phyloP scores from a whole-genome alignment of 306 rosid genomes.

The Leucaena leucocephala region DNA sequence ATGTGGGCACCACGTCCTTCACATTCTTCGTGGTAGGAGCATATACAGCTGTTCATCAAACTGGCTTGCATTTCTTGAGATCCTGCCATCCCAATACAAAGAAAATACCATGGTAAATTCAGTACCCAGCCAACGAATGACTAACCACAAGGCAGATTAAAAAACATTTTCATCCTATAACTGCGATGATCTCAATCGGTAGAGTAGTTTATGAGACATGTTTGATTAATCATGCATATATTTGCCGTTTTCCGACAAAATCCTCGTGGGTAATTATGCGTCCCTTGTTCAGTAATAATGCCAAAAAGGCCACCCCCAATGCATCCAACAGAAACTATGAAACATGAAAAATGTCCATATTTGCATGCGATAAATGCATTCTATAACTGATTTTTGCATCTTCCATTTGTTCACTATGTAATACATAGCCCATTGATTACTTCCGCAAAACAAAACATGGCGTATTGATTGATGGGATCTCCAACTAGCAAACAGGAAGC shows the following conservation, averaged over 20 bases:
- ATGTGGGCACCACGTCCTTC: slow-evolving; percentile 79
- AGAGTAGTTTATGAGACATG: background rate
- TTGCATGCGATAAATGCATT: slow-evolving; percentile 17
- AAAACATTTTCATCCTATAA: background rate
- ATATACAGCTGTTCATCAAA: slow-evolving; percentile 52
- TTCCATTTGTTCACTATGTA: background rate
- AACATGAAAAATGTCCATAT: slow-evolving; percentile 31
- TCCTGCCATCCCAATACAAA: slow-evolving; percentile 46
- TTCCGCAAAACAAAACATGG: background rate
- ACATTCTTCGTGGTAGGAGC: slow-evolving; percentile 83
- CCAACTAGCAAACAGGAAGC: slow-evolving; percentile 30
- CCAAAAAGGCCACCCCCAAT: slow-evolving; percentile 40
- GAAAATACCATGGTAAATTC: background rate
- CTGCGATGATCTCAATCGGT: background rate
- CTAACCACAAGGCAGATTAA: background rate
- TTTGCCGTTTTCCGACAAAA: slow-evolving; percentile 38
- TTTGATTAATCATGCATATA: slow-evolving; percentile 24
- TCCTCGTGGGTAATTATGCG: background rate
- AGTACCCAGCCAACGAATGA: background rate
- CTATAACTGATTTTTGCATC: background rate
- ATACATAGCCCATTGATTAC: background rate
- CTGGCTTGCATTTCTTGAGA: slow-evolving; percentile 76
- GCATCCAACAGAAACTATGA: slow-evolving; percentile 35
- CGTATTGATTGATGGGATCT: slow-evolving; percentile 23
- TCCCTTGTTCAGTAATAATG: slow-evolving; percentile 29